phyloP scores from a whole-genome alignment of 768 basidiomycete genomes.

The Amanita rimosa region DNA sequence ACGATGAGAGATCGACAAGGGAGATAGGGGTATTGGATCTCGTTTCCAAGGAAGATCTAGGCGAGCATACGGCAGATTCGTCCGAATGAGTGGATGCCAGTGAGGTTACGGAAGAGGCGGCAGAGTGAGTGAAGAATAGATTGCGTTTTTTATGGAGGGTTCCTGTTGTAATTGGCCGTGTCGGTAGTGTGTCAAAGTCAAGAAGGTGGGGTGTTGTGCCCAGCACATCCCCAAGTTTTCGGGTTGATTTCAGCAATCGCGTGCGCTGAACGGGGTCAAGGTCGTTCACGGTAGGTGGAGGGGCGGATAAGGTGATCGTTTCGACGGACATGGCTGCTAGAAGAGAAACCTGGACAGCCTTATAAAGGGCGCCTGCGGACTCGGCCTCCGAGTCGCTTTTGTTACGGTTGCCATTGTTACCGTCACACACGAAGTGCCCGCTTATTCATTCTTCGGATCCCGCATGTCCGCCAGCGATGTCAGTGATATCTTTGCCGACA shows the following conservation, averaged over 20 bases:
- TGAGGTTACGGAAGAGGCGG: neutral
- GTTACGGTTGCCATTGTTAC: no score
- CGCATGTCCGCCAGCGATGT: no score
- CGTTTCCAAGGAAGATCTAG: conserved; percentile 1
- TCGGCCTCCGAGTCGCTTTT: no score
- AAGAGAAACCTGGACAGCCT: neutral
- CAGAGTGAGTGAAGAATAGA: neutral
- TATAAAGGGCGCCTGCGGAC: neutral
- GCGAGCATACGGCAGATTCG: neutral
- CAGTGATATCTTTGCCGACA: no score
- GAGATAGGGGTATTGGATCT: neutral
- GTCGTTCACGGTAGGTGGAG: conserved; percentile 39
- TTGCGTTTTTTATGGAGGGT: neutral
- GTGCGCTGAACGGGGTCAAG: conserved; percentile 33
- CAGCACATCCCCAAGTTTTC: conserved; percentile 44
- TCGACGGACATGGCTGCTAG: neutral
- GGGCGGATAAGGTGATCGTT: conserved; percentile 6
- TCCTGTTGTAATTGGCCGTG: neutral
- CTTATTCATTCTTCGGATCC: no score
- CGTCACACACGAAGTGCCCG: no score
- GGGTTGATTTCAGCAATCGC: conserved; percentile 45
- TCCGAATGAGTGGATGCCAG: neutral
- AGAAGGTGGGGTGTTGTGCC: conserved; percentile 31
- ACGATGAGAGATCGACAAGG: neutral
- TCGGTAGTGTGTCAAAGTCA: conserved; percentile 12